phyloP scores from a whole-genome alignment of 2,329 filamentous ascomycete genomes.

The Rutstroemia sp. region DNA sequence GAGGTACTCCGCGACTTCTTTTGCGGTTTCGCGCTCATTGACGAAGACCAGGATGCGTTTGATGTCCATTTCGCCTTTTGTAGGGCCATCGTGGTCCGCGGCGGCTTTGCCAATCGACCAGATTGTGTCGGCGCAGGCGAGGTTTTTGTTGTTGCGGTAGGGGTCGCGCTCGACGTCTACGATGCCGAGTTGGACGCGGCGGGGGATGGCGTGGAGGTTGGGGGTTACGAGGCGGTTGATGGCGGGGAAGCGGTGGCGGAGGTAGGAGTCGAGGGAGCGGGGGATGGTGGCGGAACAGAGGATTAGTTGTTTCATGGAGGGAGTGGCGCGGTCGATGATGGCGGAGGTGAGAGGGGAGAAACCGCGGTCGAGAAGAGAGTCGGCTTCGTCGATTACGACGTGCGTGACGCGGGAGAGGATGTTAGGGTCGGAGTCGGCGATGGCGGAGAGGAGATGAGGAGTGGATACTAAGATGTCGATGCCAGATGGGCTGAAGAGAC shows the following conservation, averaged over 20 bases:
- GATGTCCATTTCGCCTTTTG: slow-evolving; percentile 52
- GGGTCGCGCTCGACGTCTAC: slow-evolving; percentile 89
- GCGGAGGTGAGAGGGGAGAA: slow-evolving; percentile 77
- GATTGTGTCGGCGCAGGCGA: slow-evolving; percentile 91
- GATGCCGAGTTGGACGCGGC: slow-evolving; percentile 87
- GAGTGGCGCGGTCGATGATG: slow-evolving; percentile 73
- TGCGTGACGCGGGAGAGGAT: slow-evolving; percentile 87
- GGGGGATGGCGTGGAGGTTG: slow-evolving; percentile 91
- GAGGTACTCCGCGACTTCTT: slow-evolving; percentile 73
- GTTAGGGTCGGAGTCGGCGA: slow-evolving; percentile 84
- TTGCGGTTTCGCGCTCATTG: slow-evolving; percentile 87
- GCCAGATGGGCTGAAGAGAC: slow-evolving; percentile 71
- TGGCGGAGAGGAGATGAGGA: slow-evolving; percentile 80
- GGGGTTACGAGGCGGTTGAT: slow-evolving; percentile 86
- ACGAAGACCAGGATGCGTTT: slow-evolving; percentile 93
- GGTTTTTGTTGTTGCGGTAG: slow-evolving; percentile 84
- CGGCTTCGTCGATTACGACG: slow-evolving; percentile 88
- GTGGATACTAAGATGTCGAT: slow-evolving; percentile 84
- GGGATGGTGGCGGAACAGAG: slow-evolving; percentile 97
- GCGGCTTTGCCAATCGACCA: slow-evolving; percentile 84
- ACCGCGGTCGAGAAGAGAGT: slow-evolving; percentile 89
- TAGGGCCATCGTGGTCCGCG: slow-evolving; percentile 47
- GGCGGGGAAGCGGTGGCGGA: slow-evolving; percentile 74
- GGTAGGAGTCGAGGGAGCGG: slow-evolving; percentile 74
- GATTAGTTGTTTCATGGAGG: slow-evolving; percentile 78